Evolutionary conservation across 805 yeast genomes (phyloP).

Genomic region (Candida namnaoensis): DNA sequence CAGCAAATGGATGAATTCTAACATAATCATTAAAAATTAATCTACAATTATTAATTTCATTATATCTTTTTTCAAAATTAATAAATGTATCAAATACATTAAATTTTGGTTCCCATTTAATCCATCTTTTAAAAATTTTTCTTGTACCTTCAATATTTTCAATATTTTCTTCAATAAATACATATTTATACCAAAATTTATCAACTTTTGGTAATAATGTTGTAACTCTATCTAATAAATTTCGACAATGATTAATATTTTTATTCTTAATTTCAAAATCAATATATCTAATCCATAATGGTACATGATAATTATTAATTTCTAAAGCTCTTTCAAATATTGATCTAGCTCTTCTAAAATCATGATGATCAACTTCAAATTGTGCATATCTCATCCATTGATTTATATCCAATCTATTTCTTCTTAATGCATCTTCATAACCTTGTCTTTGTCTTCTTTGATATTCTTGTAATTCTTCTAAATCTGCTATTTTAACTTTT

Average conservation of each 20-base stretch:
- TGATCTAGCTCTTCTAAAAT: conserved; percentile 72
- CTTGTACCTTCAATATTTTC: conserved; percentile 57
- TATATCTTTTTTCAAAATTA: conserved; percentile 63
- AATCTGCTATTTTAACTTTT: conserved; percentile 50
- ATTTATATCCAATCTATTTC: conserved; percentile 72
- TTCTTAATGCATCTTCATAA: conserved; percentile 78
- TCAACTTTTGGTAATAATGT: conserved; percentile 68
- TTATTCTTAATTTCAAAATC: conserved; percentile 66
- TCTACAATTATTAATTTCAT: conserved; percentile 48
- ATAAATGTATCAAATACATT: conserved; percentile 72
- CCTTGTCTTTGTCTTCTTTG: conserved; percentile 75
- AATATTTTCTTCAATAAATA: conserved; percentile 73
- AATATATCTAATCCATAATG: conserved; percentile 80
- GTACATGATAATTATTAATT: conserved; percentile 66
- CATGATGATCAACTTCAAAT: conserved; percentile 78
- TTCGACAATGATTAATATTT: conserved; percentile 83
- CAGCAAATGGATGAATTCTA: conserved; percentile 37
- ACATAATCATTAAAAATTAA: conserved; percentile 50
- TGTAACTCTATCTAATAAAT: conserved; percentile 72
- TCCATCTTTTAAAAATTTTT: conserved; percentile 69
- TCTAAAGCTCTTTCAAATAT: conserved; percentile 81
- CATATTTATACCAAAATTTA: conserved; percentile 81
- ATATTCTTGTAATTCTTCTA: conserved; percentile 70
- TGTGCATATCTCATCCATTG: conserved; percentile 92
- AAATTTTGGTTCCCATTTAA: conserved; percentile 60